Percentiles rank a stretch among this genome's conserved stretches.
Conservation (phyloP, 2,329 filamentous ascomycete species). For the Elsinoe batatas region DNA sequence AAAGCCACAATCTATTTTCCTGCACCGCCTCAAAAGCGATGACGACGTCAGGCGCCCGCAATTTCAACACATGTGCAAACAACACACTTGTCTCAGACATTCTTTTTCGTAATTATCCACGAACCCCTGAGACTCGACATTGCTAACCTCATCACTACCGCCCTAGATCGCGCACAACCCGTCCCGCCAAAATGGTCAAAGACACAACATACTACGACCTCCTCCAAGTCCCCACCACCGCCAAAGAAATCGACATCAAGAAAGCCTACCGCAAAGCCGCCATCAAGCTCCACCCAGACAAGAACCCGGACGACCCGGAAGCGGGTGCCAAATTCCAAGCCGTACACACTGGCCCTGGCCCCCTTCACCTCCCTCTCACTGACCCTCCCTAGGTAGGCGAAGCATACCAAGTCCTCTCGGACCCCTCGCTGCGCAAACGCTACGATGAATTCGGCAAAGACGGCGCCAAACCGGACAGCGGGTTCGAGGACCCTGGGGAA, state of each 20-base stretch:
- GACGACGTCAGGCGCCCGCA: conserved; percentile 10
- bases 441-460: conserved; percentile 99
- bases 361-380: conserved; percentile 12
- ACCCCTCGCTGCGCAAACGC: conserved; percentile 73
- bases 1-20: neutral
- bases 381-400: conserved; percentile 48
- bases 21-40: neutral
- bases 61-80: neutral
- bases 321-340: conserved; percentile 91
- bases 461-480: conserved; percentile 76
- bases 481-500: conserved; percentile 89
- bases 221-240: conserved; percentile 73
- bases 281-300: conserved; percentile 91
- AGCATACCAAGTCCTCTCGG: conserved; percentile 73
- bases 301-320: conserved; percentile 92
- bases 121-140: neutral
- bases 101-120: neutral
- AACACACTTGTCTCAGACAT: neutral
- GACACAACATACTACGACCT: conserved; percentile 85
- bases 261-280: conserved; percentile 81
- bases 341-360: conserved; percentile 37
- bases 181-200: conserved; percentile 16
- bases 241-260: conserved; percentile 87
- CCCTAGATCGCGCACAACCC: neutral
- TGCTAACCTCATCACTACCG: neutral